Base-by-base conservation (phyloP, 1,139 yeast genomes). In the Pichia sp. region DNA sequence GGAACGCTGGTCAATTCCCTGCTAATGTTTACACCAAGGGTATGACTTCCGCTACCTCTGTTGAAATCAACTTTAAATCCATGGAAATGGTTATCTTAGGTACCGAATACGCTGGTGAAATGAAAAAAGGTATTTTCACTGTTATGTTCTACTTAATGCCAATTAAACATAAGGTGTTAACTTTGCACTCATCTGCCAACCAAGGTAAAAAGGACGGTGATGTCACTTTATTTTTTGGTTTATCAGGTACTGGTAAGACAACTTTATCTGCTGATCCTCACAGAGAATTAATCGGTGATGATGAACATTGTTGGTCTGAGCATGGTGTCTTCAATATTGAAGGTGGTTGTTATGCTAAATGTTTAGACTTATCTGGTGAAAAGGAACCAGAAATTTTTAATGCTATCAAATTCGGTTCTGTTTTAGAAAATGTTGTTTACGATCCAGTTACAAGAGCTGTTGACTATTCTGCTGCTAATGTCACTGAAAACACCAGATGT, bases 101-200 rank as follows among this genome's bases (percentile, higher is more conserved):
- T 71, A 90, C 97, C 45, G 97, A 92, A 73, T 92, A 92, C 64
- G 97, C 97, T 49, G 97, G 97, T 62, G 98, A 92, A 74, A 92
- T 92, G 98, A 92, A 92, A 77, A 92, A 92, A 75, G 98, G 98
- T 73, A 88, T 92, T 62, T 88, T 92, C 77, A 88, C 97, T 27
- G 97, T 92, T 52, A 92, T 92, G 97, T 92, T 92, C 73, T 92
- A 92, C 77, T 76, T 92, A 69, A 90, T 90, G 97, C 98, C 98
- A 52, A 83, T 92, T 61, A 86, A 79, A 69, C 86, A 90, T 74
- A 71, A 86, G 61, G 92, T 92, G 49, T 78, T 92, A 65, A 92
- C 97, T 42, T 77, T 92, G 66, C 98, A 92, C 71, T 90, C 97
- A 9, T 86, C 96, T 54, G 87, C 92, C 56, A 92, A 92, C 73